Evolutionary conservation across 1,284 basidiomycete genomes (phyloP).

Genomic region (Stereum hirsutum): DNA sequence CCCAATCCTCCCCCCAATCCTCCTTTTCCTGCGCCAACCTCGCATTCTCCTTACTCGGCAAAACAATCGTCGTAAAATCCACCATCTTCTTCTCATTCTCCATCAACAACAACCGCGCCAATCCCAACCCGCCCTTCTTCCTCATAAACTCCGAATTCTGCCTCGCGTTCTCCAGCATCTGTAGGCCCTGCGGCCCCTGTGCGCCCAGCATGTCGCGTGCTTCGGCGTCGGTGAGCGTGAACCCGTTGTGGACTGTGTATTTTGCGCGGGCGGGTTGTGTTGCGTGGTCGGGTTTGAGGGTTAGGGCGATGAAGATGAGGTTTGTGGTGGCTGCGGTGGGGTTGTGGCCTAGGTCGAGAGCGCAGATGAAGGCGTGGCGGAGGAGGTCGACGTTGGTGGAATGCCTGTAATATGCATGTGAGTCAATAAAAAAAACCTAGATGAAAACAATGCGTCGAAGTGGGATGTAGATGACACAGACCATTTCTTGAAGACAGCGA

Average conservation of each 20-base stretch:
- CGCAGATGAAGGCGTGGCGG: constrained; percentile 1
- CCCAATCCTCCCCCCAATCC: constrained; percentile 2
- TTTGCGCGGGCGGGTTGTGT: background rate
- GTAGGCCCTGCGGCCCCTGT: background rate
- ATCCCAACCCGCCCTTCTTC: constrained; percentile 4
- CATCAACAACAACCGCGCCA: constrained; percentile 2
- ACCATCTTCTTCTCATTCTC: background rate
- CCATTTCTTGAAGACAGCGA: constrained; percentile 5
- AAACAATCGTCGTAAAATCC: background rate
- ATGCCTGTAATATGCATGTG: background rate
- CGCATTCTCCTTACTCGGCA: background rate
- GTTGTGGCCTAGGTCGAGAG: constrained; percentile 3
- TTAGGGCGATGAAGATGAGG: background rate
- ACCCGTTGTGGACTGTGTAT: constrained; percentile 1
- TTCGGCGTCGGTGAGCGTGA: constrained; percentile 1
- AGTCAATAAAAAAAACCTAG: no score
- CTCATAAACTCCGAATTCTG: constrained; percentile 3
- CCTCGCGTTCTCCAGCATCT: constrained; percentile 2
- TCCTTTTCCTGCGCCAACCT: background rate
- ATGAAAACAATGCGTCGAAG: background rate
- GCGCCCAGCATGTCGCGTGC: background rate
- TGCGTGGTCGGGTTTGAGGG: background rate
- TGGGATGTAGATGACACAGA: background rate
- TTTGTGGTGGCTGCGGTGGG: background rate
- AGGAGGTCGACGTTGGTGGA: background rate